These are phyloP conservation scores for Pichia sp. DNA, from an alignment of 1,139 yeast genomes.

Conservation along the genomic window DNA sequence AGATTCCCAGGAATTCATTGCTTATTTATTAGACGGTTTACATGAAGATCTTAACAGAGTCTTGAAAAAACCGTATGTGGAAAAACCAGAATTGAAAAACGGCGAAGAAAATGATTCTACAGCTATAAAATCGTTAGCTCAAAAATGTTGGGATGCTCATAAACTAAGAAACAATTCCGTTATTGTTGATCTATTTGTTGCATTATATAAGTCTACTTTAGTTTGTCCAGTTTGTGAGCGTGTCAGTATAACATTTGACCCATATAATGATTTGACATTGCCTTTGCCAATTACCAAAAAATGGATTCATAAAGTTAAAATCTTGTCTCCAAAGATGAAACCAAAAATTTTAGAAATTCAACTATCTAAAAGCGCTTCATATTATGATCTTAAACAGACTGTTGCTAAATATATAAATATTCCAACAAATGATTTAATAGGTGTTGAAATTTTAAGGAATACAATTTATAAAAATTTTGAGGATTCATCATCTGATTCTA, in stretches of 20 bases:
- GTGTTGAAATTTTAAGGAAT: slow-evolving; percentile 66
- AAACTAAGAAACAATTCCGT: slow-evolving; percentile 78
- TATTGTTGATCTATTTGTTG: slow-evolving; percentile 81
- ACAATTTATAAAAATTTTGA: slow-evolving; percentile 69
- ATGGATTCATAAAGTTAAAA: slow-evolving; percentile 64
- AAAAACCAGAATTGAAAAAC: slow-evolving; percentile 73
- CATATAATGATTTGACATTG: slow-evolving; percentile 82
- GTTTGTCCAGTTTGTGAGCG: slow-evolving; percentile 82
- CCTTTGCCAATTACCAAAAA: slow-evolving; percentile 76
- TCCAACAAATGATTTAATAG: slow-evolving; percentile 41
- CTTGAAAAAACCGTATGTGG: slow-evolving; percentile 74
- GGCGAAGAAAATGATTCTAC: slow-evolving; percentile 51
- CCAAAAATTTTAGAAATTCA: slow-evolving; percentile 62
- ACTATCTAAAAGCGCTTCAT: slow-evolving; percentile 58
- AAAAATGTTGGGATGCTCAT: slow-evolving; percentile 77
- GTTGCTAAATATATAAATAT: slow-evolving; percentile 48
- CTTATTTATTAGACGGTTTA: slow-evolving; percentile 83
- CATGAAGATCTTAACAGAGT: slow-evolving; percentile 92
- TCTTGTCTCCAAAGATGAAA: slow-evolving; percentile 52
- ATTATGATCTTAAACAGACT: slow-evolving; percentile 57
- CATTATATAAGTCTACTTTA: slow-evolving; percentile 82
- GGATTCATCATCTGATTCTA: slow-evolving; percentile 47
- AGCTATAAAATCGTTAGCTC: slow-evolving; percentile 59
- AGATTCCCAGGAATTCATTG: slow-evolving; percentile 91
- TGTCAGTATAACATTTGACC: slow-evolving; percentile 87